Evolutionary conservation across 2,329 filamentous ascomycete genomes (phyloP).

Genomic region (Rugonectria rugulosa): DNA sequence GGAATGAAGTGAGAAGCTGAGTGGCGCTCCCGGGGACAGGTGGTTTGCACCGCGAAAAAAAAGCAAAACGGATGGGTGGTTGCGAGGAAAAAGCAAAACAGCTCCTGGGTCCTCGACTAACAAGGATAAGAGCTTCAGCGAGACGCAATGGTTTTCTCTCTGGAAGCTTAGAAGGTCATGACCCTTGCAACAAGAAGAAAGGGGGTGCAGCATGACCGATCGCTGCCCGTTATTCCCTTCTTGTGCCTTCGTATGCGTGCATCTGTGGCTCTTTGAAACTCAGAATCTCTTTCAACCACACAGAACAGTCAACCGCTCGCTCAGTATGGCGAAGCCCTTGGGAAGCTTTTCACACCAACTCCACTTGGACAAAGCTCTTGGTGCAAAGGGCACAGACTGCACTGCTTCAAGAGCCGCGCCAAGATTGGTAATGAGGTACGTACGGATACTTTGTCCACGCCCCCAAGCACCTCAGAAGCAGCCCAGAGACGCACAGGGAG

Average conservation of each 20-base stretch:
- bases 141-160: constrained; percentile 26
- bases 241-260: background rate
- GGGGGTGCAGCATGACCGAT: constrained; percentile 20
- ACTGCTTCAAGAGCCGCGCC: constrained; percentile 6
- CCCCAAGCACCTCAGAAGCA: constrained; percentile 12
- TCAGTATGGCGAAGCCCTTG: background rate
- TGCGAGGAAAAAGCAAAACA: constrained; percentile 29
- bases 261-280: background rate
- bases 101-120: constrained; percentile 21
- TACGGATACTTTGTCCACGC: background rate
- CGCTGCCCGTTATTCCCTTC: background rate
- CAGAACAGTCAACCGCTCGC: background rate
- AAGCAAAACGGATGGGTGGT: constrained; percentile 29
- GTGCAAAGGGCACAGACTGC: constrained; percentile 5
- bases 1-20: constrained; percentile 36
- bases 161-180: constrained; percentile 30
- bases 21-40: constrained; percentile 35
- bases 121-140: constrained; percentile 30
- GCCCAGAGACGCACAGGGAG: constrained; percentile 29
- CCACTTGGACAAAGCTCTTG: constrained; percentile 18
- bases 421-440: too few species aligned
- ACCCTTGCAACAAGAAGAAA: constrained; percentile 21
- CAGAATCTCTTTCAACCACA: background rate
- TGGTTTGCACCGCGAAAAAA: constrained; percentile 38
- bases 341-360: constrained; percentile 17